Evolutionary conservation across 139 green algal species (phyloP).

Genomic region (Chlamydomonas sp.): DNA sequence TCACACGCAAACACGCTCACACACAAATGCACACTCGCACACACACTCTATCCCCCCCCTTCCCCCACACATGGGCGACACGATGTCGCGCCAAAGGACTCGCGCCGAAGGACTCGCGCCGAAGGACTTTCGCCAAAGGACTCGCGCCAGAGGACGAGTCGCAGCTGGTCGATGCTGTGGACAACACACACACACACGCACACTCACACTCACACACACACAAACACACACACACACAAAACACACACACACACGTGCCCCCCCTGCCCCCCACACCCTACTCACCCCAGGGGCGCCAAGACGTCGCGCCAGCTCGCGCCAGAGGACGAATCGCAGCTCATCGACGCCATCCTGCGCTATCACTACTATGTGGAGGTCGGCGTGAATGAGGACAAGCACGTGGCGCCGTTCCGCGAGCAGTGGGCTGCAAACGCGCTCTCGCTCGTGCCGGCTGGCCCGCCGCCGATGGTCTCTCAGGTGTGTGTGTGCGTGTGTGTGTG

Average conservation of each 20-base stretch:
- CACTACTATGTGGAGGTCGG: constrained; percentile 62
- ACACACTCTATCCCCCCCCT: no score
- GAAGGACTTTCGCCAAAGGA: no score
- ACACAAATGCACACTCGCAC: no score
- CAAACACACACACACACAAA: no score
- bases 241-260: no score
- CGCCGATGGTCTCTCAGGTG: constrained; percentile 17
- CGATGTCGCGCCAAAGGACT: neutral
- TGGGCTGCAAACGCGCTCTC: constrained; percentile 53
- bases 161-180: constrained; percentile 21
- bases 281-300: neutral
- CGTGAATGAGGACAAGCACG: constrained; percentile 34
- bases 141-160: neutral
- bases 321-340: constrained; percentile 10
- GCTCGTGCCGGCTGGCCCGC: constrained; percentile 40
- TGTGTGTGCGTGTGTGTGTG: neutral
- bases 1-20: no score
- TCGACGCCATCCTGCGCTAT: constrained; percentile 39
- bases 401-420: constrained; percentile 47
- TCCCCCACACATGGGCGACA: neutral
- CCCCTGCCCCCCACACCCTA: neutral
- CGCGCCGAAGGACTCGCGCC: no score
- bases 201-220: no score
- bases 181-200: no score
- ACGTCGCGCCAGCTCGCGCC: neutral